These are phyloP conservation scores for Aspergillus udagawae DNA, from an alignment of 2,329 filamentous ascomycete species.

Conservation along the genomic window DNA sequence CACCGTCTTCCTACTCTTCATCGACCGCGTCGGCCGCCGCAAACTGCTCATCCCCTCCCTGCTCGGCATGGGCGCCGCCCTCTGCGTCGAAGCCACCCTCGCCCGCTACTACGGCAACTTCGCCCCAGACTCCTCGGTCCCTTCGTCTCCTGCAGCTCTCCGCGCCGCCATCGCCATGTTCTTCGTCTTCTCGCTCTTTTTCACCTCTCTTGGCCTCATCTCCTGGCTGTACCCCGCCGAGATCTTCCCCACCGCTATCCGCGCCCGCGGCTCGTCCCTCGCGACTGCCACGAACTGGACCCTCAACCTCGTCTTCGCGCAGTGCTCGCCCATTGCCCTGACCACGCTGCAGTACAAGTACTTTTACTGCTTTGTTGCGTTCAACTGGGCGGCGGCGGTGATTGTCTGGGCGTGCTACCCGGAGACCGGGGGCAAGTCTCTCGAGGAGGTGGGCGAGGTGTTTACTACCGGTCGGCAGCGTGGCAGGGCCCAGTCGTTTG, in stretches of 20 bases:
- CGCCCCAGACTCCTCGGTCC: conserved; percentile 14
- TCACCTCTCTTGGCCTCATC: conserved; percentile 43
- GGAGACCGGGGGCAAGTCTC: conserved; percentile 27
- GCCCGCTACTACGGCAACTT: conserved; percentile 33
- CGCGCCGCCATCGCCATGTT: conserved; percentile 47
- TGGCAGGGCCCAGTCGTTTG: neutral
- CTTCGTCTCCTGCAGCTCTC: conserved; percentile 28
- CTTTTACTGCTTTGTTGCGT: conserved; percentile 49
- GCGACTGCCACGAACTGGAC: conserved; percentile 47
- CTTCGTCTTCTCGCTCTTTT: conserved; percentile 46
- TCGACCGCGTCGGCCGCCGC: conserved; percentile 48
- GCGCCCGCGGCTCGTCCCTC: conserved; percentile 41
- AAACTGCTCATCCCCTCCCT: conserved; percentile 46
- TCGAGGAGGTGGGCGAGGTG: conserved; percentile 31
- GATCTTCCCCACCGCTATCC: conserved; percentile 44
- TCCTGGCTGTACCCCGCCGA: conserved; percentile 47
- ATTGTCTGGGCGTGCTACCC: conserved; percentile 33
- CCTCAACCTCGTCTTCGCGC: conserved; percentile 46
- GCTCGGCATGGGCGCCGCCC: conserved; percentile 40
- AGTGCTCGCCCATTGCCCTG: conserved; percentile 47
- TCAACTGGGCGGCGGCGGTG: conserved; percentile 43
- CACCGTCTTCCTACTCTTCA: conserved; percentile 42
- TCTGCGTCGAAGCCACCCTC: conserved; percentile 41
- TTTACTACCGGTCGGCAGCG: conserved; percentile 10
- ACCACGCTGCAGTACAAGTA: conserved; percentile 45